Percentiles rank a stretch among this genome's conserved stretches.
phyloP scores from a whole-genome alignment of 768 basidiomycete species.

The Leccinum truebloodii region DNA sequence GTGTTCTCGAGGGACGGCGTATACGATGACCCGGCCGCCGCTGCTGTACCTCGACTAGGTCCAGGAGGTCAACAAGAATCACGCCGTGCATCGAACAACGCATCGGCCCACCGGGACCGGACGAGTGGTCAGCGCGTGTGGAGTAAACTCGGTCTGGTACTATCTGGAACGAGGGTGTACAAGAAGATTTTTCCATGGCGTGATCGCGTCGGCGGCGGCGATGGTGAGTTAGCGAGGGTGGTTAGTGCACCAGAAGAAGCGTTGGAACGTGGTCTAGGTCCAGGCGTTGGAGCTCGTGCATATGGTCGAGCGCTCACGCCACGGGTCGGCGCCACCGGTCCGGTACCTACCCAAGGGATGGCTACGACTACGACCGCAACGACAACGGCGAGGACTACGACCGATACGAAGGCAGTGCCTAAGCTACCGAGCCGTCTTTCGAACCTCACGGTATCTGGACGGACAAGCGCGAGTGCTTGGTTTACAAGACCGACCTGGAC shows the following conservation, averaged over 20 bases:
- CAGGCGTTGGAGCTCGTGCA: neutral
- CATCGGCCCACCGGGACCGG: neutral
- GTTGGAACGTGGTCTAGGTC: neutral
- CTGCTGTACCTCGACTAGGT: neutral
- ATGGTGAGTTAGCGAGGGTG: neutral
- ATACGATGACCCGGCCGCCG: slow-evolving; percentile 21
- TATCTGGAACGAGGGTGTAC: slow-evolving; percentile 6
- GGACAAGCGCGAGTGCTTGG: slow-evolving; percentile 2
- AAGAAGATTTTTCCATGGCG: slow-evolving; percentile 14
- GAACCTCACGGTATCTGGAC: neutral
- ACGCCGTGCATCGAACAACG: neutral
- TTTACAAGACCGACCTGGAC: neutral
- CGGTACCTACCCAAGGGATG: neutral
- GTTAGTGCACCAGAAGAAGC: neutral
- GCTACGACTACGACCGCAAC: neutral
- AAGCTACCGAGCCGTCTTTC: neutral
- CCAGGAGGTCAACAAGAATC: neutral
- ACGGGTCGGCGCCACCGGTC: slow-evolving; percentile 18
- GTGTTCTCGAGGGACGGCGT: neutral
- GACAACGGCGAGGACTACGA: neutral
- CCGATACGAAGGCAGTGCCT: neutral
- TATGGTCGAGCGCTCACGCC: slow-evolving; percentile 9
- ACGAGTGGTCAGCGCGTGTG: neutral
- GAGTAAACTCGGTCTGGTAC: slow-evolving; percentile 1
- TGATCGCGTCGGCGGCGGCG: slow-evolving; percentile 3